Conservation (phyloP, 306 rosid genomes). For the Vigna reflexopilosa region DNA sequence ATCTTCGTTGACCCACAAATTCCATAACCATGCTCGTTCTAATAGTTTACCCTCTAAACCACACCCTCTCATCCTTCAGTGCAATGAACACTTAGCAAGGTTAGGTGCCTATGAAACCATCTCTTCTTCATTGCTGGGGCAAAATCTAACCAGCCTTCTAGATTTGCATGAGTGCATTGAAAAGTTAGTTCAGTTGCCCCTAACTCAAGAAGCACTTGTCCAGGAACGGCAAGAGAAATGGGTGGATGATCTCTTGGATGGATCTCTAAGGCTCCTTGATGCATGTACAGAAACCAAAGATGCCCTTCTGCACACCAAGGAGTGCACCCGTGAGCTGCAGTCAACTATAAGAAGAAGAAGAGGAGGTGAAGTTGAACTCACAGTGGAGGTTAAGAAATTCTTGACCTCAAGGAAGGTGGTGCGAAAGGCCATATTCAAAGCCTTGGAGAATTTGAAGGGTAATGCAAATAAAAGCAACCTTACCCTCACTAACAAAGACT, state of each 20-base stretch:
- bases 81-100: constrained; percentile 40
- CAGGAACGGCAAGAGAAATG: constrained; percentile 42
- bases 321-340: constrained; percentile 44
- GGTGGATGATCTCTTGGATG: constrained; percentile 49
- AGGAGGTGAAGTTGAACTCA: constrained; percentile 39
- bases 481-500: constrained; percentile 26
- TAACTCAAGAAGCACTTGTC: constrained; percentile 40
- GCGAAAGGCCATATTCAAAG: constrained; percentile 44
- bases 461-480: constrained; percentile 32
- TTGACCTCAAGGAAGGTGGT: constrained; percentile 51
- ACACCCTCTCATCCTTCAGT: constrained; percentile 43
- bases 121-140: constrained; percentile 32
- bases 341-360: constrained; percentile 43
- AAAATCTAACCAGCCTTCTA: constrained; percentile 38
- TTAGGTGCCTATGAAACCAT: constrained; percentile 32
- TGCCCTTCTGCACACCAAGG: constrained; percentile 43
- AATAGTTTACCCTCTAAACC: constrained; percentile 46
- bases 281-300: constrained; percentile 44
- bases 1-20: constrained; percentile 44
- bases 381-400: constrained; percentile 43
- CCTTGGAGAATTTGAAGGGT: constrained; percentile 46
- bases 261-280: constrained; percentile 51
- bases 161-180: constrained; percentile 48
- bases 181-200: constrained; percentile 40
- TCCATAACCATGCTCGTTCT: constrained; percentile 52